A percentile compares a stretch with the other conserved stretches of the same genome.
These are phyloP conservation scores for Rosa persica DNA, from an alignment of 306 rosid genomes.

Conservation along the genomic window DNA sequence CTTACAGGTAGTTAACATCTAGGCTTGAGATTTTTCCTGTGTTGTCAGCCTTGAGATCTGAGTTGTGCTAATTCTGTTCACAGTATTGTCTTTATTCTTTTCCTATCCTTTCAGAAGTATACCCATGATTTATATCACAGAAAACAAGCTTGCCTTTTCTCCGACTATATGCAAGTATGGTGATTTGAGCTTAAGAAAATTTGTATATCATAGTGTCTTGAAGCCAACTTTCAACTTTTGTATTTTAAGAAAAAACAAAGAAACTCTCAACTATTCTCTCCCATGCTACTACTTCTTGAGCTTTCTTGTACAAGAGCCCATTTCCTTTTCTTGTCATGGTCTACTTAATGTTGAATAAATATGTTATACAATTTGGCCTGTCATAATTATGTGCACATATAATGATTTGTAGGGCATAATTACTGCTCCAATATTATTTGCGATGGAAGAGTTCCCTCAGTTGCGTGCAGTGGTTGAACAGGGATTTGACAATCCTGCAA, in stretches of 20 bases:
- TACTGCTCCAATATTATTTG: constrained; percentile 91
- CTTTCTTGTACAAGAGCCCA: not conserved
- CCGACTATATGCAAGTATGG: not conserved
- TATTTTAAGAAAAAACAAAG: not conserved
- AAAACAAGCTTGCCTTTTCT: not conserved
- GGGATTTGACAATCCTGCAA: constrained; percentile 77
- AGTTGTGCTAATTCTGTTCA: not conserved
- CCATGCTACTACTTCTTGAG: not conserved
- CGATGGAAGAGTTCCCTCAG: constrained; percentile 95
- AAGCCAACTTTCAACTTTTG: not conserved
- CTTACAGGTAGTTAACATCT: not conserved
- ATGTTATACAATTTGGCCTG: not conserved
- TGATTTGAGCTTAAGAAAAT: not conserved
- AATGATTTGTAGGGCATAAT: constrained; percentile 70
- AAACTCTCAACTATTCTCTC: not conserved
- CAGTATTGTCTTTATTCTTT: not conserved
- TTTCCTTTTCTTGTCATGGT: not conserved
- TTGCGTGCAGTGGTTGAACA: constrained; percentile 59
- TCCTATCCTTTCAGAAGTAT: not conserved
- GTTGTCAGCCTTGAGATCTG: not conserved
- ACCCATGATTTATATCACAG: not conserved
- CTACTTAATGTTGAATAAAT: not conserved
- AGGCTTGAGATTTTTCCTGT: not conserved
- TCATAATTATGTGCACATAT: not conserved
- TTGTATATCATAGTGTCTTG: not conserved